Conservation (phyloP, 352 stramenopile species). For the Phytopythium aichiense region DNA sequence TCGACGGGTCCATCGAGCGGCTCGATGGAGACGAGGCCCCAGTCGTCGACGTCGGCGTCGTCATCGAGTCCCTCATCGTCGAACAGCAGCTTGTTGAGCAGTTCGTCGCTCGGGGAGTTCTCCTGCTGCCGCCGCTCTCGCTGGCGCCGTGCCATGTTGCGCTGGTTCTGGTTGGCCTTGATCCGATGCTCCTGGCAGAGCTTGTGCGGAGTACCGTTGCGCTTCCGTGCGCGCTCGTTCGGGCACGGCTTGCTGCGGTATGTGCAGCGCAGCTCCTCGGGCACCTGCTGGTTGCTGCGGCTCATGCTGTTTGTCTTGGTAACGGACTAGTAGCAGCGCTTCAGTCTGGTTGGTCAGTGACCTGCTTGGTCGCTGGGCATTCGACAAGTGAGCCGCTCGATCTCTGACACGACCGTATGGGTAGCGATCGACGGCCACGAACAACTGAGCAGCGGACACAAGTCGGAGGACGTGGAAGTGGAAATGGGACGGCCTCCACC, state of each 20-base stretch:
- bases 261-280: conserved; percentile 24
- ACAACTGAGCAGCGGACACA: background rate
- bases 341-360: background rate
- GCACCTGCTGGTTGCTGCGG: conserved; percentile 5
- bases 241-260: conserved; percentile 48
- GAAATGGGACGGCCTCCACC: background rate
- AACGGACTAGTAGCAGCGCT: background rate
- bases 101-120: background rate
- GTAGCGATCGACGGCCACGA: background rate
- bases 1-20: conserved; percentile 22
- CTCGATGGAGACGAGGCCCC: conserved; percentile 19
- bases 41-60: conserved; percentile 27
- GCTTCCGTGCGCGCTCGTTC: conserved; percentile 47
- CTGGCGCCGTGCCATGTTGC: conserved; percentile 32
- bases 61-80: conserved; percentile 26
- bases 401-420: background rate
- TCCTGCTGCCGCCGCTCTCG: conserved; percentile 14
- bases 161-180: conserved; percentile 56
- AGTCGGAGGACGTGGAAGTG: conserved; percentile 3
- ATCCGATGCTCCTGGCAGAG: conserved; percentile 46
- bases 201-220: conserved; percentile 40
- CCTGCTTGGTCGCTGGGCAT: conserved; percentile 7
- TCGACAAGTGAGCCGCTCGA: background rate
- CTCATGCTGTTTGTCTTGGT: background rate
- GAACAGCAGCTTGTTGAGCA: conserved; percentile 13